phyloP scores from a whole-genome alignment of 306 rosid species.

The Rosa multiflora region DNA sequence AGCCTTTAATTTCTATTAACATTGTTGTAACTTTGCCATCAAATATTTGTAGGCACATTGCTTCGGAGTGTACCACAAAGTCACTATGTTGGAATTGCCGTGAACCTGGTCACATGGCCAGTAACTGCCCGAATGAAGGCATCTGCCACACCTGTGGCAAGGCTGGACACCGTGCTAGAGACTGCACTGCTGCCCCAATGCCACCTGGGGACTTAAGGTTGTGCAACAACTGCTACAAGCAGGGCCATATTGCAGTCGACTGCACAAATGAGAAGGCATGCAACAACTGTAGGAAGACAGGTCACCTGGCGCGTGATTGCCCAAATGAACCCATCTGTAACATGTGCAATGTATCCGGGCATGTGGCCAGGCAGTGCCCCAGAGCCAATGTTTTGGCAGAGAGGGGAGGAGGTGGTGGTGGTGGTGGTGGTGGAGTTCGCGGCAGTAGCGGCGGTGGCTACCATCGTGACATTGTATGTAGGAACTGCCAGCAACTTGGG shows the following conservation, averaged over 20 bases:
- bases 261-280: constrained; percentile 99
- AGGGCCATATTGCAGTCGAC: constrained; percentile 95
- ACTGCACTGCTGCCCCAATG: constrained; percentile 77
- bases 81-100: constrained; percentile 98
- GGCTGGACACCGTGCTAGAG: constrained; percentile 94
- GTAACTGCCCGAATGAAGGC: constrained; percentile 88
- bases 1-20: background rate
- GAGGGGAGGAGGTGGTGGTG: constrained; percentile 40
- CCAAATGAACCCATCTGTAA: constrained; percentile 93
- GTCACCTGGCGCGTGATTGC: constrained; percentile 98
- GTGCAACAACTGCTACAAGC: constrained; percentile 98
- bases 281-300: constrained; percentile 95
- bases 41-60: constrained; percentile 72
- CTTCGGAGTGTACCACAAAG: constrained; percentile 92
- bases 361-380: constrained; percentile 89
- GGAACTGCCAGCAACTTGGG: constrained; percentile 91
- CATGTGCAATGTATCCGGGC: constrained; percentile 93
- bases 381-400: constrained; percentile 62
- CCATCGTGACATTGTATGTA: constrained; percentile 74
- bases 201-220: constrained; percentile 91
- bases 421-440: constrained; percentile 38
- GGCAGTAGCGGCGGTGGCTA: constrained; percentile 37
- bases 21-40: constrained; percentile 4
- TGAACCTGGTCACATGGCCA: constrained; percentile 98
- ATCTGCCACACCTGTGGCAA: constrained; percentile 98